Evolutionary conservation across 257 asterid genomes (phyloP), one percentile per base, ranked within the genome.

Genomic region (Galeopsis tetrahit): DNA sequence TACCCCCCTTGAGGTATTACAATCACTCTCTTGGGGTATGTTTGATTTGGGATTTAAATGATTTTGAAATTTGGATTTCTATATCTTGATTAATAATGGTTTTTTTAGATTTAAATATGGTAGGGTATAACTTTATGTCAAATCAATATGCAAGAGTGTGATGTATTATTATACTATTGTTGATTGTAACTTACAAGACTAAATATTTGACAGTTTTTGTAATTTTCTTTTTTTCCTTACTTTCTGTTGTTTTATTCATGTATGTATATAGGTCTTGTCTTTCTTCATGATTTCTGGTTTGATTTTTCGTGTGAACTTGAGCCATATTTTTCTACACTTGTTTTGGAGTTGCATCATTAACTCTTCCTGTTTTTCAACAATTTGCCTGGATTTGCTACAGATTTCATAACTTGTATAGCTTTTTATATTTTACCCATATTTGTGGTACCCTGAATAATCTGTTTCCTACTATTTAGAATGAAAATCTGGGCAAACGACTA

Each of bases 401-500:
- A 21, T 21, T 57, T 38, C 7, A n/a, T n/a, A 68, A 36, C 42
- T 9, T 56, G 6, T 21, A 34, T 13, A 44, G 32, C 21, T 49
- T 44, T 63, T 63, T 17, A 21, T 10, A 43, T 55, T 59, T 10
- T 13, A 21, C 28, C 53, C 14, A 6, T 0, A 49, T 21, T 51
- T 53, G 9, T 14, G 2, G 28, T 21, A 7, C 38, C 40, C 70
- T 70, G 17, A 42, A 4, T 38, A 13, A 62, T 38, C 28, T n/a
- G 4, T 39, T 64, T 35, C 3, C 10, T 65, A 49, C 44, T 57
- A 14, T 40, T 62, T 75, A 91, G 99, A 87, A 90, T 57, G 99
- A 95, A 83, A 88, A 92, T 83, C 77, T 95, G 79, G 99, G 99
- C 7, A 95, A 92, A 78, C 81, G 99, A 48, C 87, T 95, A 67